Percentiles rank a stretch among this genome's conserved stretches.
Evolutionary conservation across 228 moss, liverwort and hornwort genomes (phyloP).

Genomic region (Sphagnum magellanicum): DNA sequence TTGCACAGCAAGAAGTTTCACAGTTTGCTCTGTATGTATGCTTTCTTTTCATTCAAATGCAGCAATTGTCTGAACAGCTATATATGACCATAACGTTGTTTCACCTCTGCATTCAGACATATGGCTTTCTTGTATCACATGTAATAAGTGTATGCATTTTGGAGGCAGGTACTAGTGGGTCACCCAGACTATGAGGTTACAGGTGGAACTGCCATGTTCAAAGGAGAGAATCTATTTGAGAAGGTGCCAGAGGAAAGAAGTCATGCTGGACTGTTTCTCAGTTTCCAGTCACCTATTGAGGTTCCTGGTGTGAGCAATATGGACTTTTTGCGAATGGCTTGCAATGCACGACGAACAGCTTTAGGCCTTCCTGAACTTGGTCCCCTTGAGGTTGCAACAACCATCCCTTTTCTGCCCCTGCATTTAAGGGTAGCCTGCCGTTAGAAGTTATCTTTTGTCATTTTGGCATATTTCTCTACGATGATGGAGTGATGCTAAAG

Average conservation of each 20-base stretch:
- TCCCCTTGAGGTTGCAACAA: slow-evolving; percentile 68
- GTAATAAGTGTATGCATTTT: slow-evolving; percentile 1
- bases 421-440: too few species aligned
- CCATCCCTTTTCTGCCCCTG: too few species aligned
- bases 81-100: too few species aligned
- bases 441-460: too few species aligned
- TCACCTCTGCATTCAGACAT: too few species aligned
- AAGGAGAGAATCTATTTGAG: slow-evolving; percentile 88
- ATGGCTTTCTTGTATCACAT: neutral
- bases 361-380: slow-evolving; percentile 76
- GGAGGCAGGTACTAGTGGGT: slow-evolving; percentile 78
- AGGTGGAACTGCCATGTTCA: slow-evolving; percentile 58
- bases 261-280: slow-evolving; percentile 76
- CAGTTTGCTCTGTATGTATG: too few species aligned
- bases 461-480: too few species aligned
- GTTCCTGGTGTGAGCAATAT: slow-evolving; percentile 99
- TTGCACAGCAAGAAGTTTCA: neutral
- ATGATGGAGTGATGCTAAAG: too few species aligned
- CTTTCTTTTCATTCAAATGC: too few species aligned
- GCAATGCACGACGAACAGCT: slow-evolving; percentile 81
- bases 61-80: too few species aligned
- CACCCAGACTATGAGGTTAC: slow-evolving; percentile 93
- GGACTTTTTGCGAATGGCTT: slow-evolving; percentile 98
- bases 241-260: slow-evolving; percentile 92
- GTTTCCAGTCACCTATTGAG: slow-evolving; percentile 94